phyloP scores from a whole-genome alignment of 192 early-diverging fungal genomes.

The Podochytrium sp. region DNA sequence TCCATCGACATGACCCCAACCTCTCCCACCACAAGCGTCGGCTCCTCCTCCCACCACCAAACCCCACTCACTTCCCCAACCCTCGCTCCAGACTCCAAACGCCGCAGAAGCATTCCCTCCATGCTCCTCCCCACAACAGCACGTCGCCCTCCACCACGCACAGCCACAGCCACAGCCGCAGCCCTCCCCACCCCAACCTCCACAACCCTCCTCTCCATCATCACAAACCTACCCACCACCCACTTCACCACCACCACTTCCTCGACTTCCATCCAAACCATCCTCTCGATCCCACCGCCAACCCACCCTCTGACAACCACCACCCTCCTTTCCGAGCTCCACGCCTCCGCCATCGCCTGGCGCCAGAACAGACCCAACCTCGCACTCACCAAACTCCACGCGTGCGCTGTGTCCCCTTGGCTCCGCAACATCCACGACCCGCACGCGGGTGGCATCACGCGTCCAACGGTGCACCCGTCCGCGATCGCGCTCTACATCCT shows the following conservation, averaged over 20 bases:
- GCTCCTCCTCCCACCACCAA: background rate
- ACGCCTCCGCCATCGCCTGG: background rate
- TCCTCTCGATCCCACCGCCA: background rate
- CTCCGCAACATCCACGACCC: background rate
- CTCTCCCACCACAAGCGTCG: background rate
- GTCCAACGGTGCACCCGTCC: constrained; percentile 6
- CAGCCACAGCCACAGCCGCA: background rate
- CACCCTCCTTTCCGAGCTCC: background rate
- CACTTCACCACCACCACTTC: background rate
- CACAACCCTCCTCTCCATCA: constrained; percentile 7
- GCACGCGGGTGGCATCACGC: background rate
- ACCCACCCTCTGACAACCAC: background rate
- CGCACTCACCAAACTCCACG: constrained; percentile 8
- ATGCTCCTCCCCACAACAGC: background rate
- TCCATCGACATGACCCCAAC: background rate
- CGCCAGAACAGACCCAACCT: background rate
- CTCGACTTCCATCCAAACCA: background rate
- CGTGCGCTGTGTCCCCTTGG: constrained; percentile 20
- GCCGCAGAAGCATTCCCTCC: background rate
- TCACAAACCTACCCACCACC: background rate
- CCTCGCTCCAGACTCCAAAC: constrained; percentile 9
- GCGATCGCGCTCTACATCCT: constrained; percentile 22
- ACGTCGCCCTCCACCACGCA: background rate
- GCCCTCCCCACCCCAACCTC: background rate
- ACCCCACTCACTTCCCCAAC: background rate